phyloP scores from a whole-genome alignment of 1,284 basidiomycete species.

The Athelia psychrophila region DNA sequence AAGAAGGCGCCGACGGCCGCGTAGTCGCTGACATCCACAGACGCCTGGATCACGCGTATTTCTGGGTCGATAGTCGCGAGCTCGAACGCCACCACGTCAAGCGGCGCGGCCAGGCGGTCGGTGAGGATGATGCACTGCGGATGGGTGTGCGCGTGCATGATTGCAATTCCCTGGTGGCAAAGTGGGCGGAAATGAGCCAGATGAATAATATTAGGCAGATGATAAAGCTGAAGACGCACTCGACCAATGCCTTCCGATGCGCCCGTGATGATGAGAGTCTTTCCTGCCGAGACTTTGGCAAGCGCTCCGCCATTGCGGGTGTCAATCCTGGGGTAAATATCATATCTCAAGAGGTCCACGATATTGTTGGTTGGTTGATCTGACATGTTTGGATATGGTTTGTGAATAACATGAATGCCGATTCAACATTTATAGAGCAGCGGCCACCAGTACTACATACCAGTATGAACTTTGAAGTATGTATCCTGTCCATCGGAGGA shows the following conservation, averaged over 20 bases:
- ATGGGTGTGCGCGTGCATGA: background rate
- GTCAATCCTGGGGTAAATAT: background rate
- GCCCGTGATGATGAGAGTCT: background rate
- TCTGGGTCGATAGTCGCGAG: background rate
- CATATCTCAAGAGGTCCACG: background rate
- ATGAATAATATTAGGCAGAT: no score
- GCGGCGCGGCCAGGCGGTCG: background rate
- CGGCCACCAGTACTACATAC: no score
- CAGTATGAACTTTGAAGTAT: no score
- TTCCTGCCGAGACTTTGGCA: background rate
- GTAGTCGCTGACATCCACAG: background rate
- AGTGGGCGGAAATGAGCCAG: background rate
- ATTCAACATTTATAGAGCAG: no score
- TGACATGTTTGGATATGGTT: no score
- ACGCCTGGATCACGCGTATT: background rate
- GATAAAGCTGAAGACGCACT: background rate
- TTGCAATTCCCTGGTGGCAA: background rate
- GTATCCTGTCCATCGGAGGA: no score
- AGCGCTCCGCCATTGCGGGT: background rate
- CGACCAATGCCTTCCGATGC: background rate
- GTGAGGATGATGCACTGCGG: background rate
- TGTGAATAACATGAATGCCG: no score
- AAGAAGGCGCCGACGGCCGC: background rate
- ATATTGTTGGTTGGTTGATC: no score
- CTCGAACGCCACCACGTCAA: background rate